These are phyloP conservation scores for Diphasiastrum complanatum DNA, from an alignment of 83 land plant genomes.

Conservation along the genomic window DNA sequence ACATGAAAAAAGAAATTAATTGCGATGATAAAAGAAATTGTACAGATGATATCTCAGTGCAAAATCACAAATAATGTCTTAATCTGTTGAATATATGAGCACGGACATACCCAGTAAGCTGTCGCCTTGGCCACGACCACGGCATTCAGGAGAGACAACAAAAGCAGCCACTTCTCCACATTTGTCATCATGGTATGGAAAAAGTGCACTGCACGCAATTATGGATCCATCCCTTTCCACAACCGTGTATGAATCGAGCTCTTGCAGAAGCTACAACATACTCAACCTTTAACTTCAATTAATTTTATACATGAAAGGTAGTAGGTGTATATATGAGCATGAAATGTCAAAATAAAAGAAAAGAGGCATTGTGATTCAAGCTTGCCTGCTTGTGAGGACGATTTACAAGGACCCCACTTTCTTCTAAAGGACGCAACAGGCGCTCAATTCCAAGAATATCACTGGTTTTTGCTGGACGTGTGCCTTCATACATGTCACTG, in stretches of 20 bases:
- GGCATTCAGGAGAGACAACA: slow-evolving; percentile 89
- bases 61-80: background rate
- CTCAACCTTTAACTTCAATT: background rate
- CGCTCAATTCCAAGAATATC: slow-evolving; percentile 64
- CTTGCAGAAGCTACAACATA: slow-evolving; percentile 44
- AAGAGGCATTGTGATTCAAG: background rate
- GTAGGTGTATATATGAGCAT: background rate
- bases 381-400: slow-evolving; percentile 71
- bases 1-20: no score
- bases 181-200: slow-evolving; percentile 66
- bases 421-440: slow-evolving; percentile 71
- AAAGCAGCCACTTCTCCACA: slow-evolving; percentile 91
- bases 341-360: background rate
- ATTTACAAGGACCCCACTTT: slow-evolving; percentile 58
- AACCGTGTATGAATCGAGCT: slow-evolving; percentile 63
- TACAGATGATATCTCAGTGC: background rate
- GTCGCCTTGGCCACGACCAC: slow-evolving; percentile 94
- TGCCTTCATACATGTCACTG: slow-evolving; percentile 96
- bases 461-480: slow-evolving; percentile 52
- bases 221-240: slow-evolving; percentile 94
- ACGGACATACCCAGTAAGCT: slow-evolving; percentile 65
- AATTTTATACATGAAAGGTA: background rate
- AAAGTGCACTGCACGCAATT: slow-evolving; percentile 88
- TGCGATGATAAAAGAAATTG: no score
- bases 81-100: background rate